Conservation (phyloP, 176 grass and related monocot genomes). For the Lolium perenne region DNA sequence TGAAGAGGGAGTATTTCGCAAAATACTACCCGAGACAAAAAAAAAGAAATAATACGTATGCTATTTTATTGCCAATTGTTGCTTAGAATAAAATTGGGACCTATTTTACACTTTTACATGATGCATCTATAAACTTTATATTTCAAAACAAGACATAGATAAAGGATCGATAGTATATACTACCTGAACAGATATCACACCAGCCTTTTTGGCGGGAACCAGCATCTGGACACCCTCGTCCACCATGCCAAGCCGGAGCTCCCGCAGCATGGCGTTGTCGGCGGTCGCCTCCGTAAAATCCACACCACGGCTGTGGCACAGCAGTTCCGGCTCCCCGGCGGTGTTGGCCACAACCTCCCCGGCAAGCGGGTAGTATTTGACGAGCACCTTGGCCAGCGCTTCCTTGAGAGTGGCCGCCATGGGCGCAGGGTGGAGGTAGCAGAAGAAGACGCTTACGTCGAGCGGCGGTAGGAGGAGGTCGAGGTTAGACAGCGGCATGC, state of each 20-base stretch:
- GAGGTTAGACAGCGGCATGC: slow-evolving; percentile 65
- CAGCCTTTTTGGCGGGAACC: slow-evolving; percentile 54
- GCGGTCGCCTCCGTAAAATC: slow-evolving; percentile 53
- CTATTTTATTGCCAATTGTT: too few relatives aligned
- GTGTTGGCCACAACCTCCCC: slow-evolving; percentile 58
- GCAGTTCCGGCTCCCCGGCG: slow-evolving; percentile 69
- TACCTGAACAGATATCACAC: slow-evolving; percentile 64
- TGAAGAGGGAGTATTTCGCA: too few relatives aligned
- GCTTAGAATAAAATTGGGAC: too few relatives aligned
- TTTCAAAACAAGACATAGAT: too few relatives aligned
- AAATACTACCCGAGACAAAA: too few relatives aligned
- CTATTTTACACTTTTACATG: too few relatives aligned
- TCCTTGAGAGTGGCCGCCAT: slow-evolving; percentile 48
- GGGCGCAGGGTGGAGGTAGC: slow-evolving; percentile 51
- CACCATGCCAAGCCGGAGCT: slow-evolving; percentile 46
- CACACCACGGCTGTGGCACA: slow-evolving; percentile 70
- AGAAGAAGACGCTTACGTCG: slow-evolving; percentile 71
- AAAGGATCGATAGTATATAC: background rate
- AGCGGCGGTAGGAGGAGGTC: slow-evolving; percentile 71
- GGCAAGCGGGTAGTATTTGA: slow-evolving; percentile 66
- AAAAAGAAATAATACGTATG: too few relatives aligned
- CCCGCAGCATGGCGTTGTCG: slow-evolving; percentile 47
- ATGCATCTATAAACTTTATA: too few relatives aligned
- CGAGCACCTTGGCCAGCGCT: slow-evolving; percentile 55
- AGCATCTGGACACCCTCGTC: slow-evolving; percentile 61